Base-by-base conservation (phyloP, 2,329 filamentous ascomycete species). In the Aspergillus felis region DNA sequence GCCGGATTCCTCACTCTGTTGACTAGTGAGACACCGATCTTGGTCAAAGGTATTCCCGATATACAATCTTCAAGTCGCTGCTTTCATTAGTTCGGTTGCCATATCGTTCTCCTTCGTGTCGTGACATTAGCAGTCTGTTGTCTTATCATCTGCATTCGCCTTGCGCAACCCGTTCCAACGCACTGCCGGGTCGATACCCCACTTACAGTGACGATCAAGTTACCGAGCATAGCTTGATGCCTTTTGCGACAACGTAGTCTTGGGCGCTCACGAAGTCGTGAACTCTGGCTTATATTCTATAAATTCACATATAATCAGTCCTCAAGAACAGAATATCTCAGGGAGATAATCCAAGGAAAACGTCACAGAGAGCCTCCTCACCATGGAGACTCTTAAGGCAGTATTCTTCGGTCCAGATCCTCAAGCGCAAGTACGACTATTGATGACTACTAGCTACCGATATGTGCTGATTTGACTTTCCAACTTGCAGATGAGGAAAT, bases 331-430 rank as follows among this genome's bases (percentile, higher is more conserved):
- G 14, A 7, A 38, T 24, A 25, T 12, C 14, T 10, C 8, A 47
- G 22, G 14, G 22, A 27, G 10, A 7, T 25, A 28, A 41, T 12
- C 22, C 14, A 4, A 4, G 10, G 53, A 35, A 47, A 42, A 22
- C 41, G 10, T 25, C n/a, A 14, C 27, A 4, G 20, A 22, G 59
- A 54, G 56, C 55, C 61, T 54, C 57, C 52, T 53, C 48, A 76
- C 66, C 70, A 97, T 97, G 94, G 91, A 97, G 80, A 84, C 89
- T 47, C 82, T 97, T 72, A 91, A 87, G 75, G 82, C 88, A 58
- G 86, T 97, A 69, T 93, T 97, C 78, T 91, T 87, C 76, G 93
- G 91, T 77, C 93, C 94, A 41, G 92, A 96, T 71, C 94, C 94
- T 48, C 89, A 95, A 76, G 89, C 89, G 62, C 93, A 99, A 83